These are phyloP conservation scores for Kalmusia sp. DNA, from an alignment of 2,329 filamentous ascomycete genomes.

Conservation along the genomic window DNA sequence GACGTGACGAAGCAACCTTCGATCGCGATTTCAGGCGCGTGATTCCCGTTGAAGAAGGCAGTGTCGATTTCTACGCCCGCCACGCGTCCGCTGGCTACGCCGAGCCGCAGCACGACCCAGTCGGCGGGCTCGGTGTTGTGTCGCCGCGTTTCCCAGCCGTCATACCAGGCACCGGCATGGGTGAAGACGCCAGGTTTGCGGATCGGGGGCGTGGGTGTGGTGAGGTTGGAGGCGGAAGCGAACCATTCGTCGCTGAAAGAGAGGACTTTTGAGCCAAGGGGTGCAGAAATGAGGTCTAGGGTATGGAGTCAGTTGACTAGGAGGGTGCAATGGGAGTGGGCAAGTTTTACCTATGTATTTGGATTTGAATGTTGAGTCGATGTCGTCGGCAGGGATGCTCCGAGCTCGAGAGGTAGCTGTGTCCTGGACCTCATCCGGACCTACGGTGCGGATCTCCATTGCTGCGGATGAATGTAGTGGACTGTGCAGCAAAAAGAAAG, in stretches of 20 bases:
- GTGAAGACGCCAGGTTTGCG: constrained; percentile 65
- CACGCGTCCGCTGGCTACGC: constrained; percentile 72
- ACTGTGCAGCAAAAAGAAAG: constrained; percentile 1
- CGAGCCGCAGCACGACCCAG: constrained; percentile 66
- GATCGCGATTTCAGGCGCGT: constrained; percentile 79
- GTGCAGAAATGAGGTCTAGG: constrained; percentile 60
- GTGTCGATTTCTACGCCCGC: constrained; percentile 82
- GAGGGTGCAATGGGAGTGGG: background rate
- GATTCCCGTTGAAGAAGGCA: constrained; percentile 81
- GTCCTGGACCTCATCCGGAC: constrained; percentile 38
- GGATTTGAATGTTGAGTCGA: constrained; percentile 62
- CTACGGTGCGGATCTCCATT: constrained; percentile 44
- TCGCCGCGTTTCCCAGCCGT: constrained; percentile 69
- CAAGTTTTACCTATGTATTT: constrained; percentile 60
- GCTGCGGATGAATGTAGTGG: constrained; percentile 1
- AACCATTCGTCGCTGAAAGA: constrained; percentile 68
- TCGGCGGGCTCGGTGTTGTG: constrained; percentile 66
- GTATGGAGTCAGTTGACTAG: constrained; percentile 1
- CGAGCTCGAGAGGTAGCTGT: constrained; percentile 34
- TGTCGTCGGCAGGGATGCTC: constrained; percentile 55
- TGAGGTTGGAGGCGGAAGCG: constrained; percentile 65
- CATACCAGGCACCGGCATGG: constrained; percentile 68
- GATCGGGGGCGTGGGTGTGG: constrained; percentile 63
- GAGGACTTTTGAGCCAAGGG: constrained; percentile 60
- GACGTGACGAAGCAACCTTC: constrained; percentile 72